These are phyloP conservation scores for Trichophyton simii DNA, from an alignment of 2,329 filamentous ascomycete species.

Conservation along the genomic window DNA sequence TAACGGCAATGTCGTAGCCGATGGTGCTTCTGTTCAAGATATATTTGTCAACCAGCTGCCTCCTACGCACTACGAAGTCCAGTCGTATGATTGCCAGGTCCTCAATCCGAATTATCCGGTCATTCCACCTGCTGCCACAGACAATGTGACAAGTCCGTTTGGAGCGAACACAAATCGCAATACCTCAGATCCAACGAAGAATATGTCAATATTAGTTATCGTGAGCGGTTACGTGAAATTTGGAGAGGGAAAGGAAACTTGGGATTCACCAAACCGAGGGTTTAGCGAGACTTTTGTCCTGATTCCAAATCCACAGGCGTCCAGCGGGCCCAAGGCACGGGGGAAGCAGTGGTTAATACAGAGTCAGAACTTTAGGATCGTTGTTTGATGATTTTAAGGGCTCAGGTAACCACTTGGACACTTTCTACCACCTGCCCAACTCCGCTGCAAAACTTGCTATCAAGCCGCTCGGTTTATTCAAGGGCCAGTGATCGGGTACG, in stretches of 20 bases:
- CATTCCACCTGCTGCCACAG: slow-evolving; percentile 23
- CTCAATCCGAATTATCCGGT: slow-evolving; percentile 58
- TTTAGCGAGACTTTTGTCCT: slow-evolving; percentile 75
- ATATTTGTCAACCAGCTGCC: slow-evolving; percentile 57
- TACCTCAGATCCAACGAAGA: slow-evolving; percentile 35
- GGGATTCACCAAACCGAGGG: slow-evolving; percentile 50
- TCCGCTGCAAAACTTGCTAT: too few species aligned
- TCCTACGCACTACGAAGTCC: slow-evolving; percentile 55
- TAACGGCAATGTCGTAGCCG: slow-evolving; percentile 58
- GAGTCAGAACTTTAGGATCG: slow-evolving; percentile 57
- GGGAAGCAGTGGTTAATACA: slow-evolving; percentile 52
- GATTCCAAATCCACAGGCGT: slow-evolving; percentile 52
- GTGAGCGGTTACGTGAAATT: slow-evolving; percentile 62
- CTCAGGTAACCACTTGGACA: neutral
- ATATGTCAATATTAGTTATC: slow-evolving; percentile 60
- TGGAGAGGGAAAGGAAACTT: slow-evolving; percentile 40
- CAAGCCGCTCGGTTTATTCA: too few species aligned
- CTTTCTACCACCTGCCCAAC: neutral
- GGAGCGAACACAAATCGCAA: neutral
- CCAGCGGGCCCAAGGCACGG: slow-evolving; percentile 41
- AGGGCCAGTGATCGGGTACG: too few species aligned
- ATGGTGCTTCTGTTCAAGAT: slow-evolving; percentile 52
- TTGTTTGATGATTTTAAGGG: slow-evolving; percentile 25
- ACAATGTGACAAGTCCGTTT: slow-evolving; percentile 29
- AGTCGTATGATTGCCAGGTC: slow-evolving; percentile 65